These are phyloP conservation scores for Parachaetomium inaequale DNA, from an alignment of 495 filamentous ascomycete species.

Conservation along the genomic window DNA sequence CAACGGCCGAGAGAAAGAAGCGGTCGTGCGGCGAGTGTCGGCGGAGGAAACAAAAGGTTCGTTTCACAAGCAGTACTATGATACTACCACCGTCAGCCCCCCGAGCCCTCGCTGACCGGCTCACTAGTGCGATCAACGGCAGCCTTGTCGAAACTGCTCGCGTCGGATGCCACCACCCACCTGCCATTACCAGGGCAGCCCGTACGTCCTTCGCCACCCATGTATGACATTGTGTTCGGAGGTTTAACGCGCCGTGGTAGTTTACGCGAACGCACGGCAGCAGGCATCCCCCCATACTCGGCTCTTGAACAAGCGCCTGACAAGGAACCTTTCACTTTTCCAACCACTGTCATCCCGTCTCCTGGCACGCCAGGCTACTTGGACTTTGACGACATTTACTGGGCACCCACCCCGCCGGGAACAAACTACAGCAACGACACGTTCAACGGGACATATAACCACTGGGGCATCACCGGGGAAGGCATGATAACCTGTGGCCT, in stretches of 20 bases:
- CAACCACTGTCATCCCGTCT: neutral
- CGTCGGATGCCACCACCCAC: slow-evolving; percentile 15
- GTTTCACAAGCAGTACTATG: neutral
- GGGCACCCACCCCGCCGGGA: neutral
- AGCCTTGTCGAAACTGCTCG: slow-evolving; percentile 18
- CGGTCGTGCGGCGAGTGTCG: slow-evolving; percentile 21
- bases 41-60: slow-evolving; percentile 21
- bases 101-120: neutral
- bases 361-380: neutral
- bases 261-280: too few relatives aligned
- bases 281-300: neutral
- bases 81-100: neutral
- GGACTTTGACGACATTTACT: neutral
- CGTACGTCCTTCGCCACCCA: slow-evolving; percentile 1
- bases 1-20: slow-evolving; percentile 8
- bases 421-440: neutral
- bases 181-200: slow-evolving; percentile 14
- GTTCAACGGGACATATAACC: too few relatives aligned
- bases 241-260: neutral
- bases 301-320: neutral
- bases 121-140: slow-evolving; percentile 14
- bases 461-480: too few relatives aligned
- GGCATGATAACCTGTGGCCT: too few relatives aligned
- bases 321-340: neutral
- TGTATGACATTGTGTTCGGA: neutral